Conservation (phyloP, 805 yeast genomes). For the Candida silvicultrix region DNA sequence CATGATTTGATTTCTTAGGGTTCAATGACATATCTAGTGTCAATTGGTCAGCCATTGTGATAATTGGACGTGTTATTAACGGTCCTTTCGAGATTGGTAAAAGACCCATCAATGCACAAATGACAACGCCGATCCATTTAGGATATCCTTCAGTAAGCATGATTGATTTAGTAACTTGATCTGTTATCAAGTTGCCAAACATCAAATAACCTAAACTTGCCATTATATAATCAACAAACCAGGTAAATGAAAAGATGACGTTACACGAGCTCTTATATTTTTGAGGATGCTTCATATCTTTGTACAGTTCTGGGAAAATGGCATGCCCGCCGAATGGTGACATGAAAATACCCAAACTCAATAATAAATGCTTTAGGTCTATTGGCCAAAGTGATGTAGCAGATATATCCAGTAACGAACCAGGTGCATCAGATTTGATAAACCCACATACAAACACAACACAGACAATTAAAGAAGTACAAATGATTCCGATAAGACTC, state of each 20-base stretch:
- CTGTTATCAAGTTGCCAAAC: conserved; percentile 67
- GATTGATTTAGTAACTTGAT: conserved; percentile 74
- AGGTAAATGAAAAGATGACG: conserved; percentile 52
- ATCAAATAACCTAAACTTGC: conserved; percentile 66
- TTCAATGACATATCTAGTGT: conserved; percentile 5
- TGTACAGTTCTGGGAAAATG: conserved; percentile 68
- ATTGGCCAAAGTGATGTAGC: conserved; percentile 35
- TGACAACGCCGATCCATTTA: conserved; percentile 41
- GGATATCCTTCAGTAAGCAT: conserved; percentile 67
- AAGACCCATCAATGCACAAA: conserved; percentile 46
- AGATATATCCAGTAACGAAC: conserved; percentile 46
- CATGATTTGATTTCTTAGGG: neutral
- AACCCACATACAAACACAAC: conserved; percentile 43
- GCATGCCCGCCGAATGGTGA: conserved; percentile 88
- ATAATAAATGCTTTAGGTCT: conserved; percentile 29
- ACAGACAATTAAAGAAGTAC: conserved; percentile 44
- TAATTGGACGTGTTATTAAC: conserved; percentile 63
- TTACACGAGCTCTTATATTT: conserved; percentile 49
- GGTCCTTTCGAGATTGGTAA: conserved; percentile 78
- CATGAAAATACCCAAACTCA: conserved; percentile 58
- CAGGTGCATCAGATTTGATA: conserved; percentile 37
- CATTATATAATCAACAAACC: conserved; percentile 52
- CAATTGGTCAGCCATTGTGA: conserved; percentile 49
- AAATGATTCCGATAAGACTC: conserved; percentile 49
- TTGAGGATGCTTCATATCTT: conserved; percentile 68